A percentile compares a stretch with the other conserved stretches of the same genome.
Evolutionary conservation across 2,329 filamentous ascomycete species (phyloP).

Genomic region (Curvularia sp.): DNA sequence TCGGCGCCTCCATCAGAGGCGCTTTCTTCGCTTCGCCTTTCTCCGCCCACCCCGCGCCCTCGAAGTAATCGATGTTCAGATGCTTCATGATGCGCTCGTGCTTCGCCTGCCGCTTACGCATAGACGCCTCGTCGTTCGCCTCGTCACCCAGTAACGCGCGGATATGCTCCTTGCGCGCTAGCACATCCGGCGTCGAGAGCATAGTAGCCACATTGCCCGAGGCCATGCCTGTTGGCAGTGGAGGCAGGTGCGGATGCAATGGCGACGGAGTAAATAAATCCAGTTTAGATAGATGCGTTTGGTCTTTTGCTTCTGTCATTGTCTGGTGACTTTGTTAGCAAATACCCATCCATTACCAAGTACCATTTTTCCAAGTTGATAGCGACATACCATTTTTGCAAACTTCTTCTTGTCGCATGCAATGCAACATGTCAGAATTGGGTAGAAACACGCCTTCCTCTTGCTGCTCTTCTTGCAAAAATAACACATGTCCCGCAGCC

Average conservation of each 20-base stretch:
- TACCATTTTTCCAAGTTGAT: too few species aligned
- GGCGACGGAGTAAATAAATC: slow-evolving; percentile 44
- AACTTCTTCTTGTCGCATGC: slow-evolving; percentile 35
- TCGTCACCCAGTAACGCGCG: slow-evolving; percentile 20
- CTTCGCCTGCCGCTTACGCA: slow-evolving; percentile 23
- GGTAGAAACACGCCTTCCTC: slow-evolving; percentile 35
- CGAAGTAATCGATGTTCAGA: slow-evolving; percentile 16
- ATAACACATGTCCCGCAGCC: slow-evolving; percentile 37
- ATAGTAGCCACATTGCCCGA: slow-evolving; percentile 33
- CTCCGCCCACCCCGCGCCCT: slow-evolving; percentile 1
- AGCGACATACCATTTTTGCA: slow-evolving; percentile 37
- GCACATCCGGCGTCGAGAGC: slow-evolving; percentile 34
- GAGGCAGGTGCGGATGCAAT: slow-evolving; percentile 35
- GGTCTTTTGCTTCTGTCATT: slow-evolving; percentile 35
- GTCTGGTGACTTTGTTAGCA: slow-evolving; percentile 26
- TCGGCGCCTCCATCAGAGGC: neutral
- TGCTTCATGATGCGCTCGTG: slow-evolving; percentile 34
- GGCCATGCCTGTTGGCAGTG: slow-evolving; percentile 29
- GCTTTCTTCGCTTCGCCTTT: neutral
- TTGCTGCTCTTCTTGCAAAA: slow-evolving; percentile 37
- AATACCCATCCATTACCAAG: too few species aligned
- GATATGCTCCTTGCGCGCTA: slow-evolving; percentile 30
- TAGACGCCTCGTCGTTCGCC: slow-evolving; percentile 1
- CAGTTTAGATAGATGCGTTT: slow-evolving; percentile 38
- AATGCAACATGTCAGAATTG: slow-evolving; percentile 33